These are phyloP conservation scores for Calonectria montana DNA, from an alignment of 2,329 filamentous ascomycete species.

Conservation along the genomic window DNA sequence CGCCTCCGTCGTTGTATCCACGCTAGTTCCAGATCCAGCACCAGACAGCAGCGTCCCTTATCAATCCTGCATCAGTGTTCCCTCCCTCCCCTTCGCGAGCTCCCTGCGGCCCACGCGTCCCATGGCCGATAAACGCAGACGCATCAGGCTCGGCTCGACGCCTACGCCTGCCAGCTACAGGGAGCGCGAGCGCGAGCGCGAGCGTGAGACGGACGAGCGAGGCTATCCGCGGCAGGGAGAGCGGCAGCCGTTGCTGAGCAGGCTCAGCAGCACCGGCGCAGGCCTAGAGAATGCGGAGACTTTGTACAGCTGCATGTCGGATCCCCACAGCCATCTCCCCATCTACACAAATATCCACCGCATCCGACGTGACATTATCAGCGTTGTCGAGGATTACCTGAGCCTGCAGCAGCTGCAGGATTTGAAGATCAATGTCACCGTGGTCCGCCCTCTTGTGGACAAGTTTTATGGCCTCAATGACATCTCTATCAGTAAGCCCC, in stretches of 20 bases:
- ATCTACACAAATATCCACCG: slow-evolving; percentile 84
- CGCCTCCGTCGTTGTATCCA: neutral
- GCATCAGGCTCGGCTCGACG: slow-evolving; percentile 45
- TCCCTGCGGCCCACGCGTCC: neutral
- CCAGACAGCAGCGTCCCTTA: neutral
- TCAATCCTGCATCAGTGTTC: neutral
- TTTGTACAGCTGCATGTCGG: slow-evolving; percentile 65
- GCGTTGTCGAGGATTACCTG: slow-evolving; percentile 71
- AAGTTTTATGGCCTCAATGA: slow-evolving; percentile 83
- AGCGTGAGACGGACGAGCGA: neutral
- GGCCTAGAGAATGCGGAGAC: slow-evolving; percentile 44
- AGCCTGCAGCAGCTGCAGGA: slow-evolving; percentile 82
- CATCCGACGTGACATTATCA: slow-evolving; percentile 72
- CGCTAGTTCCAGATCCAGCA: neutral
- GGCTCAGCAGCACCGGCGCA: slow-evolving; percentile 40
- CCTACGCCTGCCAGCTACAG: slow-evolving; percentile 27
- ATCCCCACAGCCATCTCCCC: slow-evolving; percentile 72
- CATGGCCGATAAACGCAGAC: slow-evolving; percentile 43
- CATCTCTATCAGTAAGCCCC: slow-evolving; percentile 75
- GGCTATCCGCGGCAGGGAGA: slow-evolving; percentile 38
- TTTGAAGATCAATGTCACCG: slow-evolving; percentile 82
- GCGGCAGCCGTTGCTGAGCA: slow-evolving; percentile 50
- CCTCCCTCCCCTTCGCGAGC: slow-evolving; percentile 13
- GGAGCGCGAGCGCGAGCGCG: neutral
- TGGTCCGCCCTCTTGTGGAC: slow-evolving; percentile 85